These are phyloP conservation scores for Cornus controversa DNA, from an alignment of 148 eudicot species.

Conservation along the genomic window DNA sequence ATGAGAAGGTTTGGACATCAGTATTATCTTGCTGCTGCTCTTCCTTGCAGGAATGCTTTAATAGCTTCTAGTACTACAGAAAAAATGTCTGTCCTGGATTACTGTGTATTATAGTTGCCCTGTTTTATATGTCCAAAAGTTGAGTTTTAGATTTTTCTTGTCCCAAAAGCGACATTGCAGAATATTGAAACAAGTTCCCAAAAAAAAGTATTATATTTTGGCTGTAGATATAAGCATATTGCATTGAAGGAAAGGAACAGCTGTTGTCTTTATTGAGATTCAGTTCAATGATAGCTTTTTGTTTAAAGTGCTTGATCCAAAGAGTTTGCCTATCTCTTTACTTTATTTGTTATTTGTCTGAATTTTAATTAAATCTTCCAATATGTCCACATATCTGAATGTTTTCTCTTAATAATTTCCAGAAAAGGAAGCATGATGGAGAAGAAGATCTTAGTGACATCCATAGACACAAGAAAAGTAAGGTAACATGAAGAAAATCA, in stretches of 20 bases:
- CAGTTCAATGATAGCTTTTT: not conserved
- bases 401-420: conserved; percentile 19
- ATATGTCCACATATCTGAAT: conserved; percentile 7
- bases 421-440: conserved; percentile 97
- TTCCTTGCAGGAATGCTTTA: not conserved
- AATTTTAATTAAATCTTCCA: not conserved
- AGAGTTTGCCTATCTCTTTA: not conserved
- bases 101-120: not conserved
- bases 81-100: not conserved
- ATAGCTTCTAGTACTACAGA: not conserved
- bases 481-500: conserved; percentile 48
- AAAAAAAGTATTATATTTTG: not conserved
- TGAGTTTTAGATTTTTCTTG: conserved; percentile 2
- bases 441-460: conserved; percentile 71
- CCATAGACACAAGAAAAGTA: conserved; percentile 87
- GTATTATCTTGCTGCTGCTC: conserved; percentile 9
- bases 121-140: not conserved
- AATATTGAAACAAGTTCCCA: not conserved
- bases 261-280: not conserved
- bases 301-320: conserved; percentile 6
- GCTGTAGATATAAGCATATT: not conserved
- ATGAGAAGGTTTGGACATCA: conserved; percentile 70
- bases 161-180: not conserved
- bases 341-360: not conserved
- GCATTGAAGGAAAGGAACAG: conserved; percentile 2